phyloP scores from a whole-genome alignment of 805 yeast species.

The Pichia heedii region DNA sequence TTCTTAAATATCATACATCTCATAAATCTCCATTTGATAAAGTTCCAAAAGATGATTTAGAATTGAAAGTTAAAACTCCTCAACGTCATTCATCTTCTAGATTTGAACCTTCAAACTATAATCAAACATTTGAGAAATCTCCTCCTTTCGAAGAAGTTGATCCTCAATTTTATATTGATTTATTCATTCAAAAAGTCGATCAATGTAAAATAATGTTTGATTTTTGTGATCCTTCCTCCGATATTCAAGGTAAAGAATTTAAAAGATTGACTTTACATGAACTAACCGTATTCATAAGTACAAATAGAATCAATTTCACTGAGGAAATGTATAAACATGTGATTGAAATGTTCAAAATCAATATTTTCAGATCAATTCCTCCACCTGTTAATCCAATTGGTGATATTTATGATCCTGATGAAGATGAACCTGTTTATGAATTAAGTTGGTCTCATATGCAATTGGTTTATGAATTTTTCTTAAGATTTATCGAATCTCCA shows the following conservation, averaged over 20 bases:
- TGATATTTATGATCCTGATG: slow-evolving; percentile 95
- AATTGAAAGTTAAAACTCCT: slow-evolving; percentile 61
- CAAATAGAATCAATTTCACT: slow-evolving; percentile 75
- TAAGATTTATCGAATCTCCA: slow-evolving; percentile 87
- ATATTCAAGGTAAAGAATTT: slow-evolving; percentile 86
- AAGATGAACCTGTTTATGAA: slow-evolving; percentile 95
- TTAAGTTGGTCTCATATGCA: slow-evolving; percentile 99
- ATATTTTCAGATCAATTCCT: slow-evolving; percentile 91
- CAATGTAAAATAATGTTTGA: slow-evolving; percentile 94
- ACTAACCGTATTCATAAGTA: slow-evolving; percentile 76
- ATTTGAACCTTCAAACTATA: slow-evolving; percentile 67
- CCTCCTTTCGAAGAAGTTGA: slow-evolving; percentile 83
- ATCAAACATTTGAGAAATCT: slow-evolving; percentile 59
- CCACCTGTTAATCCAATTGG: slow-evolving; percentile 98
- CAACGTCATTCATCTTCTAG: slow-evolving; percentile 89
- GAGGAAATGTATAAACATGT: slow-evolving; percentile 87
- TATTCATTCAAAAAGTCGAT: slow-evolving; percentile 81
- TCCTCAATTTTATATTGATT: slow-evolving; percentile 65
- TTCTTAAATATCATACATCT: slow-evolving; percentile 23
- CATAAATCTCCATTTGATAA: slow-evolving; percentile 25
- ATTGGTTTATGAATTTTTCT: slow-evolving; percentile 86
- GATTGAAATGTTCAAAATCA: slow-evolving; percentile 79
- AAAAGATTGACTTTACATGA: slow-evolving; percentile 83
- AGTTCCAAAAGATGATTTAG: slow-evolving; percentile 59
- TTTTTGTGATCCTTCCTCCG: slow-evolving; percentile 86